A percentile compares a stretch with the other conserved stretches of the same genome.
phyloP scores from a whole-genome alignment of 148 eudicot genomes.

The Camellia japonica region DNA sequence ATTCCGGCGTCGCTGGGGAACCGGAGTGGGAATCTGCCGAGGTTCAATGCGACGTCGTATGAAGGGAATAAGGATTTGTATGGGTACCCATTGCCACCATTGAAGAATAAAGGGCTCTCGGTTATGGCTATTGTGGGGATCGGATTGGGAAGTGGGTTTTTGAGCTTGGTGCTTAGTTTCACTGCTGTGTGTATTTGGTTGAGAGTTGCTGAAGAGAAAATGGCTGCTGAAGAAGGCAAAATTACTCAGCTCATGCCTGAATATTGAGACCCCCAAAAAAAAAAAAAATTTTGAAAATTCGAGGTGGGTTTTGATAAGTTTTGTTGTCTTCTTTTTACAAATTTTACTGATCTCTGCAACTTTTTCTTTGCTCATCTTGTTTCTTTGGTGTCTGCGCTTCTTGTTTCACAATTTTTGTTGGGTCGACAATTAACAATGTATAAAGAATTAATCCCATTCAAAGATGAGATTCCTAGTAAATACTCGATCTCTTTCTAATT shows the following conservation, averaged over 20 bases:
- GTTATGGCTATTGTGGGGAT: constrained; percentile 55
- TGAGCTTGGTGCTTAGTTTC: constrained; percentile 59
- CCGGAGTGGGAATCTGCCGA: constrained; percentile 30
- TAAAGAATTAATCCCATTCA: constrained; percentile 14
- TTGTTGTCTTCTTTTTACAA: background rate
- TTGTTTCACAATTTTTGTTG: constrained; percentile 3
- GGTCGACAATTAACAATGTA: constrained; percentile 10
- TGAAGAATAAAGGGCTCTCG: constrained; percentile 39
- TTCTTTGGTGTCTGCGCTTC: too few species aligned
- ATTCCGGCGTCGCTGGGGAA: constrained; percentile 51
- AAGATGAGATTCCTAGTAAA: background rate
- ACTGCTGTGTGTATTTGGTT: constrained; percentile 62
- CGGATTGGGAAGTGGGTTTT: constrained; percentile 61
- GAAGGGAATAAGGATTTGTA: constrained; percentile 50
- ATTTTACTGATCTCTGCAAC: background rate
- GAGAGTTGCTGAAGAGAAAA: constrained; percentile 45
- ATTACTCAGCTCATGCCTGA: constrained; percentile 58
- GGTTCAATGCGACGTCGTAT: constrained; percentile 53
- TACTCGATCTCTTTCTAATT: too few species aligned
- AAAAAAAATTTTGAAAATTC: too few species aligned
- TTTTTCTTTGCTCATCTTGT: too few species aligned
- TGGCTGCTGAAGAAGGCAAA: constrained; percentile 49
- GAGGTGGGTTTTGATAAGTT: background rate
- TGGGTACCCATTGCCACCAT: constrained; percentile 47
- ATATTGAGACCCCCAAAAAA: constrained; percentile 26